Base-by-base conservation (phyloP, 768 basidiomycete species). In the Boletus speciosus region DNA sequence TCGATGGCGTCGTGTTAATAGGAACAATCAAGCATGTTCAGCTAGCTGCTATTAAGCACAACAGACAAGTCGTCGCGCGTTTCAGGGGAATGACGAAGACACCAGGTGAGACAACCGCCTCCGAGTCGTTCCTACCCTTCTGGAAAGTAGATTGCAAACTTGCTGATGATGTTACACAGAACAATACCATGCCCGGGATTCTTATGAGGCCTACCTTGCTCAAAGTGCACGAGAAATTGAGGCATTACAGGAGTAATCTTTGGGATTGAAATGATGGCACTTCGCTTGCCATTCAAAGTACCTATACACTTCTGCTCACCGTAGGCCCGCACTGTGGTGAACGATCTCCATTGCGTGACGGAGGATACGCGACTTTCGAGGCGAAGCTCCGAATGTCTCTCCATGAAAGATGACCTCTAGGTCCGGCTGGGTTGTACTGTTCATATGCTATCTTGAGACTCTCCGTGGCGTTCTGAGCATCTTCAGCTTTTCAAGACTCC, bases 21-120 rank as follows among this genome's bases (percentile, higher is more conserved):
- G 93, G 93, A 0, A 95, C 92, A 0, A 88, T 95, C 52, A 92
- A 88, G 68, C 91, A 95, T 45, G 82, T 82, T 0, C 92, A 94
- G 61, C 69, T 88, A 0, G 85, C 87, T 6, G 87, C 89, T 1
- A 86, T 92, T 38, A 72, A 79, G 32, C 83, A 92, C 60, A 89
- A 93, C 63, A 74, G 86, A 31, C 78, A 82, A 47, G 76, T 88
- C 6, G 76, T 93, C 32, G 90, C 86, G 7, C 77, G 85, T 15
- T 84, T 84, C 61, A 71, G 86, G 45, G 80, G 81, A 4, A 66
- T 72, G 12, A 74, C 81, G 2, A 78, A 81, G 40, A 78, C 73
- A 0, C 73, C 82, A 45, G 76, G 87, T 84, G 42, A 54, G 76
- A 54, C 37, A 10, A 25, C 15, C 25, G 7, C 37, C 2, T 16